phyloP scores from a whole-genome alignment of 495 filamentous ascomycete species.

The Penicillium atrosanguineum region DNA sequence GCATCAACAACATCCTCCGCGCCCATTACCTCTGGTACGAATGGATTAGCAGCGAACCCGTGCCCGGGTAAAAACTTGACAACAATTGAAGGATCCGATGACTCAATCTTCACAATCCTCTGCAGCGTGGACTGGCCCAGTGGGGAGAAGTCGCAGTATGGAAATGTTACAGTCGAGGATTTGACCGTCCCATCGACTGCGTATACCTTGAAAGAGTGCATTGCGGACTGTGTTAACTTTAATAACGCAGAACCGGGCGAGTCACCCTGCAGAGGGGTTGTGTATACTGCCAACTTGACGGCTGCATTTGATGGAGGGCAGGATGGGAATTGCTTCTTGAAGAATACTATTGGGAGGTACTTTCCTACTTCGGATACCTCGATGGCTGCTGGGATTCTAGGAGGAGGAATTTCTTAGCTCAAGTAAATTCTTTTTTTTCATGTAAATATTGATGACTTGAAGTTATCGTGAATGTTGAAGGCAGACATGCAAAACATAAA shows the following conservation, averaged over 20 bases:
- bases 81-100: slow-evolving; percentile 3
- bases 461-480: not conserved
- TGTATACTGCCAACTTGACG: slow-evolving; percentile 8
- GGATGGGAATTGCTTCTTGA: slow-evolving; percentile 11
- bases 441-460: not conserved
- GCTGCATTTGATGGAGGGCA: slow-evolving; percentile 8
- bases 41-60: slow-evolving; percentile 2
- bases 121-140: slow-evolving; percentile 9
- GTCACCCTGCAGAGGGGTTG: slow-evolving; percentile 1
- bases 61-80: slow-evolving; percentile 4
- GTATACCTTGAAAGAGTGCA: slow-evolving; percentile 7
- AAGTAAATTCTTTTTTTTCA: not conserved
- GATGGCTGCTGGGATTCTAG: slow-evolving; percentile 3
- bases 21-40: slow-evolving; percentile 9
- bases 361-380: slow-evolving; percentile 2
- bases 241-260: not conserved
- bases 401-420: not conserved
- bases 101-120: slow-evolving; percentile 2
- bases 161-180: slow-evolving; percentile 2
- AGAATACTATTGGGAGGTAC: slow-evolving; percentile 1
- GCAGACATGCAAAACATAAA: not conserved
- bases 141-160: not conserved
- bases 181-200: not conserved
- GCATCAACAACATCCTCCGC: not conserved
- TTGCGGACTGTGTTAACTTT: slow-evolving; percentile 2